Percentiles rank a stretch among this genome's conserved stretches.
Conservation (phyloP, 2,329 filamentous ascomycete species). For the Plectosphaerella cucumerina region DNA sequence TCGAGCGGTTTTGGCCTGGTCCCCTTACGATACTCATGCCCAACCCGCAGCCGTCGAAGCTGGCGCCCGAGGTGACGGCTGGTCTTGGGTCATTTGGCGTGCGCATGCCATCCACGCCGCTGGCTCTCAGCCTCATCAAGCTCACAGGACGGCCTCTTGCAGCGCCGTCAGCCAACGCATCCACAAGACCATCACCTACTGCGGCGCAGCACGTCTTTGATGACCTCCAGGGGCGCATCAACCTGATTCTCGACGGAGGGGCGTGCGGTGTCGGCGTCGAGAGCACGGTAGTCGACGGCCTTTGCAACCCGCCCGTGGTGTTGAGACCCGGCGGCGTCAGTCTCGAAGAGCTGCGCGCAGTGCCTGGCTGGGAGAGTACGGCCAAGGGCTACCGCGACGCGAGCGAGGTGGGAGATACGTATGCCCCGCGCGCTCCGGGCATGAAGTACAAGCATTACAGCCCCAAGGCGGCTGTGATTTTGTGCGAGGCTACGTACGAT, state of each 20-base stretch:
- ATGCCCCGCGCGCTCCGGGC: slow-evolving; percentile 78
- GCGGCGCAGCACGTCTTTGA: slow-evolving; percentile 84
- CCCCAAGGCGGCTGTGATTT: slow-evolving; percentile 77
- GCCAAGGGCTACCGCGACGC: slow-evolving; percentile 75
- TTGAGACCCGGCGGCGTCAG: slow-evolving; percentile 84
- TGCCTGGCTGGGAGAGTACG: slow-evolving; percentile 77
- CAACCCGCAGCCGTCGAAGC: slow-evolving; percentile 60
- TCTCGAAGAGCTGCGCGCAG: slow-evolving; percentile 70
- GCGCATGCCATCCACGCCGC: slow-evolving; percentile 78
- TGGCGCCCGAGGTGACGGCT: slow-evolving; percentile 91
- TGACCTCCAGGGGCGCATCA: slow-evolving; percentile 77
- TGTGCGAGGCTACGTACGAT: slow-evolving; percentile 63
- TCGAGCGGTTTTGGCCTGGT: slow-evolving; percentile 87
- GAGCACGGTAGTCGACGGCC: slow-evolving; percentile 91
- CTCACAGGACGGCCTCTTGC: slow-evolving; percentile 75
- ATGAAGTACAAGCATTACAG: slow-evolving; percentile 99
- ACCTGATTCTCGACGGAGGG: slow-evolving; percentile 85
- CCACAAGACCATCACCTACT: slow-evolving; percentile 88
- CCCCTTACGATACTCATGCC: slow-evolving; percentile 88
- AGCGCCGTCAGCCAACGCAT: slow-evolving; percentile 90
- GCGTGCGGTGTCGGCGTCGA: slow-evolving; percentile 86
- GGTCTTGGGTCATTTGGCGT: slow-evolving; percentile 81
- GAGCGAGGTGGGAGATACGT: slow-evolving; percentile 56
- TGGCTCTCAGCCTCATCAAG: slow-evolving; percentile 86
- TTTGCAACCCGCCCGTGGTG: slow-evolving; percentile 75